Conservation (phyloP, 192 early-diverging fungal species). For the Chytriomyces hyalinus region DNA sequence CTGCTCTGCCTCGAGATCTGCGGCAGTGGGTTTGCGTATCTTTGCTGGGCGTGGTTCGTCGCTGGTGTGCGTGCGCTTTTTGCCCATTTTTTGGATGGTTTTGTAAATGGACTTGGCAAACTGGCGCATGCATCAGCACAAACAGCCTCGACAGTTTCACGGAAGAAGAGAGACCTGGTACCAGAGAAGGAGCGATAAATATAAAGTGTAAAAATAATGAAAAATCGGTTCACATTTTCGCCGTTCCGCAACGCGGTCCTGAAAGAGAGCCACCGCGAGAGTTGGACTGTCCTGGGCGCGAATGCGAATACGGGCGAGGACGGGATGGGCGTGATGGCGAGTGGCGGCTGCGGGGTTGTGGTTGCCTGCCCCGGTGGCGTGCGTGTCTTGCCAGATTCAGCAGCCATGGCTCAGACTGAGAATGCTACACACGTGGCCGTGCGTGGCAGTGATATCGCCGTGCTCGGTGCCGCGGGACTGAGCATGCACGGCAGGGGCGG, state of each 20-base stretch:
- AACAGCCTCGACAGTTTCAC: too few species aligned
- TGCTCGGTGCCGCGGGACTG: background rate
- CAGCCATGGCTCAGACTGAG: background rate
- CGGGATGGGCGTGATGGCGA: background rate
- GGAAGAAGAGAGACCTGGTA: too few species aligned
- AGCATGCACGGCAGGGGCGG: too few species aligned
- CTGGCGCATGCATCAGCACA: too few species aligned
- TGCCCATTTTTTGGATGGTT: too few species aligned
- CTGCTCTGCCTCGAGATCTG: background rate
- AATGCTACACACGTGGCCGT: background rate
- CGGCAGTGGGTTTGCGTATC: too few species aligned
- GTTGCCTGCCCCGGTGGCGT: background rate
- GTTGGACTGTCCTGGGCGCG: background rate
- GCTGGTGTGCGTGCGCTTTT: too few species aligned
- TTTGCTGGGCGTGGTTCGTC: too few species aligned
- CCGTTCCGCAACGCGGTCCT: constrained; percentile 24
- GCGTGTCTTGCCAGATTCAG: background rate
- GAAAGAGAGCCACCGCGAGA: constrained; percentile 18
- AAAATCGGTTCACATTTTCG: background rate
- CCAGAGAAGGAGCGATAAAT: background rate
- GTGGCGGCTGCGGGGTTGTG: background rate
- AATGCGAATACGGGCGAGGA: background rate
- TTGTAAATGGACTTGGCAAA: too few species aligned
- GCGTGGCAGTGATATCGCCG: background rate
- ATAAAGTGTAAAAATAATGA: background rate